Conservation (phyloP, 345 rosid species). For the Eucalyptus melliodora region DNA sequence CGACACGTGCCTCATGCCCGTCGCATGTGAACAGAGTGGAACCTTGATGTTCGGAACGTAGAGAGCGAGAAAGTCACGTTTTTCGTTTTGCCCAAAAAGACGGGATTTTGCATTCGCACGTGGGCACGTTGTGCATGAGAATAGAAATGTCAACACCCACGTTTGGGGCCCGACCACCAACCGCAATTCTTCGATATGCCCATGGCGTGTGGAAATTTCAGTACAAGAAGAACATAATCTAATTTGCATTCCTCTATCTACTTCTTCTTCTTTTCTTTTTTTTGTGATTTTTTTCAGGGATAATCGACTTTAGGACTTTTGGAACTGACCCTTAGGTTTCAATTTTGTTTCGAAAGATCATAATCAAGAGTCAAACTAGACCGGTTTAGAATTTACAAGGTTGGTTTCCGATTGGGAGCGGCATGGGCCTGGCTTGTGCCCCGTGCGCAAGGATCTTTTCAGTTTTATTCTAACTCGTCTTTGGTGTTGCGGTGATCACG, state of each 20-base stretch:
- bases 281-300: too few species aligned
- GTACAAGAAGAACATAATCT: neutral
- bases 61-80: neutral
- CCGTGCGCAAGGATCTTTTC: neutral
- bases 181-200: neutral
- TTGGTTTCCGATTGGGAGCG: too few species aligned
- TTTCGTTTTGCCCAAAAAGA: neutral
- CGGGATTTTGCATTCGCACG: neutral
- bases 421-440: neutral
- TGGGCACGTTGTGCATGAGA: neutral
- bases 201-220: neutral
- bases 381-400: too few species aligned
- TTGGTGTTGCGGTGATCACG: accelerated
- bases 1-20: too few species aligned
- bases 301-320: too few species aligned
- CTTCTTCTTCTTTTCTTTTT: accelerated
- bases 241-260: too few species aligned
- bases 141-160: neutral
- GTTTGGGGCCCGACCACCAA: neutral
- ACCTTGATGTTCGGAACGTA: too few species aligned
- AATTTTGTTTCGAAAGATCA: neutral
- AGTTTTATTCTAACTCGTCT: neutral
- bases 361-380: accelerated
- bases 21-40: too few species aligned
- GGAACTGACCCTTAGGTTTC: neutral